Percentiles rank a stretch among this genome's conserved stretches.
phyloP scores from a whole-genome alignment of 345 rosid species.

The Salix suchowensis region DNA sequence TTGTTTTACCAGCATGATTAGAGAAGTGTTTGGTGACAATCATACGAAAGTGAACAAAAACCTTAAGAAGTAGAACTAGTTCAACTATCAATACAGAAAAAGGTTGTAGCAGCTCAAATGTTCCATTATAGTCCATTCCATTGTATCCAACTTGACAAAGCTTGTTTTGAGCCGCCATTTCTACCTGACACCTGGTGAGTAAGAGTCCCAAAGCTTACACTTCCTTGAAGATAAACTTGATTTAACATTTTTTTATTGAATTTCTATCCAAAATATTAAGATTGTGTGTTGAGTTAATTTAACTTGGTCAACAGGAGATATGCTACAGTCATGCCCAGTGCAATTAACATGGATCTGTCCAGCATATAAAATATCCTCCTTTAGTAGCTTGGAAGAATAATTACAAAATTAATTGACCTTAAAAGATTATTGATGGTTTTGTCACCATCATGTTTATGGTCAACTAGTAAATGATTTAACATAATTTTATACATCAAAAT shows the following conservation, averaged over 20 bases:
- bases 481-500: background rate
- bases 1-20: too few relatives aligned
- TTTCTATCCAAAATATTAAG: background rate
- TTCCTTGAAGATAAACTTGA: conserved; percentile 20
- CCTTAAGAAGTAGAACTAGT: too few relatives aligned
- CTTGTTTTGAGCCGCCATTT: conserved; percentile 43
- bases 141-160: conserved; percentile 5
- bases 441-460: conserved; percentile 21
- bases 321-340: background rate
- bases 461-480: conserved; percentile 17
- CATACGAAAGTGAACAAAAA: too few relatives aligned
- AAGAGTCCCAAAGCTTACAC: conserved; percentile 14
- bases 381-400: background rate
- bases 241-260: conserved; percentile 19
- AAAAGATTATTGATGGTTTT: background rate
- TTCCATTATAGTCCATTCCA: conserved; percentile 10
- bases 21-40: too few relatives aligned
- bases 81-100: too few relatives aligned
- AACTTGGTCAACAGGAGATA: conserved; percentile 2
- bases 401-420: conserved; percentile 2
- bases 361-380: background rate
- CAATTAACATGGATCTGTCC: conserved; percentile 1
- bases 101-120: conserved; percentile 8
- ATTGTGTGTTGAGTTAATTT: background rate
- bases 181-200: conserved; percentile 11